Evolutionary conservation across 2,329 filamentous ascomycete species (phyloP).

Genomic region (Fonsecaea erecta): DNA sequence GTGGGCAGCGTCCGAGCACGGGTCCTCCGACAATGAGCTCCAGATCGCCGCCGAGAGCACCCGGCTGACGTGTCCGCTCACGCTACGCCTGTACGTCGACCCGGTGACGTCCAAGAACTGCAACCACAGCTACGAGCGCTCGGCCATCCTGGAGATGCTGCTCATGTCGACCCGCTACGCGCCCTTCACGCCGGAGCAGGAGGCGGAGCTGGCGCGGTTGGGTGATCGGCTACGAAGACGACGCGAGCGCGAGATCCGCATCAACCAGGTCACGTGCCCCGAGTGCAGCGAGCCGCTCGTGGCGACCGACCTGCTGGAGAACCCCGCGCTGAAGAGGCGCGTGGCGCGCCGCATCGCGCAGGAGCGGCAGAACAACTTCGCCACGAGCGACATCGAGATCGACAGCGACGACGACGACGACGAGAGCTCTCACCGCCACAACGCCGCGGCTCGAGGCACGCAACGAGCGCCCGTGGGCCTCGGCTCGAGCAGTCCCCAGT

Average conservation of each 20-base stretch:
- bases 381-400: conserved; percentile 28
- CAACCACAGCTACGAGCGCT: conserved; percentile 55
- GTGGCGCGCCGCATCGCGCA: conserved; percentile 44
- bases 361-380: conserved; percentile 36
- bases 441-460: conserved; percentile 30
- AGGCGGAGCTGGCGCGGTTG: conserved; percentile 24
- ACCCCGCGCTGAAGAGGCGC: conserved; percentile 47
- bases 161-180: conserved; percentile 40
- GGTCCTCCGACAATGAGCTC: conserved; percentile 55
- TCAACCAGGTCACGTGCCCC: conserved; percentile 45
- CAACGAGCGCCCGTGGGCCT: conserved; percentile 30
- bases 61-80: conserved; percentile 55
- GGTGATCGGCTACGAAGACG: background rate
- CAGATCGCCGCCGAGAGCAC: conserved; percentile 52
- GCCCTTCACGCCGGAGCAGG: conserved; percentile 36
- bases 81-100: conserved; percentile 50
- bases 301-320: conserved; percentile 45
- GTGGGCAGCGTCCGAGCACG: too few relatives aligned
- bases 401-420: conserved; percentile 36
- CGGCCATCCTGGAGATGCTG: conserved; percentile 54
- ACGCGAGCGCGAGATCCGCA: conserved; percentile 18
- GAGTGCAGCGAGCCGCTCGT: conserved; percentile 47
- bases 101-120: conserved; percentile 56
- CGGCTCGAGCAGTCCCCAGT: conserved; percentile 26
- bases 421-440: conserved; percentile 9